Percentiles rank a stretch among this genome's conserved stretches.
These are phyloP conservation scores for Berberis vulgaris DNA, from an alignment of 164 flowering plant species.

Conservation along the genomic window DNA sequence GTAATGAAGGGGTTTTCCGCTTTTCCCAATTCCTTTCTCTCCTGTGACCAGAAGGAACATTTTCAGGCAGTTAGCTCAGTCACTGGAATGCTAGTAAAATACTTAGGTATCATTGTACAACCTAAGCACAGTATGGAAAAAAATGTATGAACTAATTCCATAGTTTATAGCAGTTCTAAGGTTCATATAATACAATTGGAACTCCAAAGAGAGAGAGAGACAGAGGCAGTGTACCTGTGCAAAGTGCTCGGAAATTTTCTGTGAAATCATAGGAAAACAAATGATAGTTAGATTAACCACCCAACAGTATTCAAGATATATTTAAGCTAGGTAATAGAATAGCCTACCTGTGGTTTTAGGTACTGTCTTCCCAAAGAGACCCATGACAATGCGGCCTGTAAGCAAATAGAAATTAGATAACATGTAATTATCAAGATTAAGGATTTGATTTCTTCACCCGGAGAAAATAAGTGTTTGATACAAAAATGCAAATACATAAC, in stretches of 20 bases:
- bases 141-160: no score
- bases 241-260: constrained; percentile 93
- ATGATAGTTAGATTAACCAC: background rate
- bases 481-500: no score
- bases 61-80: background rate
- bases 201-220: no score
- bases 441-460: no score
- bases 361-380: constrained; percentile 82
- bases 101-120: no score
- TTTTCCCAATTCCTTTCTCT: constrained; percentile 77
- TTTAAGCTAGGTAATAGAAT: background rate
- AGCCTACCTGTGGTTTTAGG: constrained; percentile 66
- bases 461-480: no score
- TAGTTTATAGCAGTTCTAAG: no score
- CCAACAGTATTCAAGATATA: background rate
- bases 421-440: no score
- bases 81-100: no score
- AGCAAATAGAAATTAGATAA: background rate
- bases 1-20: constrained; percentile 90
- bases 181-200: no score
- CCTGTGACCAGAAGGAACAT: constrained; percentile 32
- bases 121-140: no score
- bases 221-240: constrained; percentile 53
- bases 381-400: constrained; percentile 78
- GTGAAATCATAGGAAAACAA: constrained; percentile 17